Percentiles rank a stretch among this genome's conserved stretches.
phyloP scores from a whole-genome alignment of 495 filamentous ascomycete species.

The Xylaria acuta region DNA sequence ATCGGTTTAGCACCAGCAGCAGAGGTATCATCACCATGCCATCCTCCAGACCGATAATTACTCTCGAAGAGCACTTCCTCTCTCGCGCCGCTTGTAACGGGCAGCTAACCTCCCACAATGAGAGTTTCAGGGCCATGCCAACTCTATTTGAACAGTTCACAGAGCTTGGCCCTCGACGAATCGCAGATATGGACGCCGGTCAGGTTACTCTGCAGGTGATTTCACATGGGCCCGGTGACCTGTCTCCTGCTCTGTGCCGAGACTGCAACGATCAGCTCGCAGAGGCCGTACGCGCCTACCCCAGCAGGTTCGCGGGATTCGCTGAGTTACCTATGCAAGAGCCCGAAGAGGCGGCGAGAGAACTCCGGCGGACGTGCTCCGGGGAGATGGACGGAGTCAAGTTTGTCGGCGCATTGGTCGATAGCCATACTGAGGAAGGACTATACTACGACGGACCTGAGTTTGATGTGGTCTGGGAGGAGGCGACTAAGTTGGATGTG shows the following conservation, averaged over 20 bases:
- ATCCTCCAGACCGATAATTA: slow-evolving; percentile 48
- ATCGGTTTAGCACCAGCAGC: background rate
- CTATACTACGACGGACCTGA: slow-evolving; percentile 53
- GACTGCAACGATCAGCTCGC: slow-evolving; percentile 58
- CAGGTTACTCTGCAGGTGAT: slow-evolving; percentile 62
- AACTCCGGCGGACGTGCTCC: slow-evolving; percentile 54
- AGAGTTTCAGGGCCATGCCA: slow-evolving; percentile 37
- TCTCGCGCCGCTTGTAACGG: slow-evolving; percentile 41
- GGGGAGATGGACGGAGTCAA: slow-evolving; percentile 39
- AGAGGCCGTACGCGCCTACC: slow-evolving; percentile 50
- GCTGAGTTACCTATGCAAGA: slow-evolving; percentile 59
- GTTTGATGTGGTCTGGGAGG: slow-evolving; percentile 54
- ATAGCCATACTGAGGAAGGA: slow-evolving; percentile 56
- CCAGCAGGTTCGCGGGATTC: slow-evolving; percentile 59
- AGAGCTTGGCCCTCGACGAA: slow-evolving; percentile 42
- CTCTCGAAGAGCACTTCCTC: slow-evolving; percentile 68
- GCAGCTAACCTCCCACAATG: slow-evolving; percentile 17
- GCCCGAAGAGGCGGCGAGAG: slow-evolving; percentile 52
- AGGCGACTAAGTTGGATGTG: slow-evolving; percentile 58
- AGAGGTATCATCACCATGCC: background rate
- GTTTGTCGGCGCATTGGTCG: slow-evolving; percentile 65
- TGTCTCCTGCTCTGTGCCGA: slow-evolving; percentile 35
- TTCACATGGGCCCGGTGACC: slow-evolving; percentile 55
- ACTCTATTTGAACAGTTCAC: slow-evolving; percentile 19
- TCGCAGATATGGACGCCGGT: slow-evolving; percentile 59